Evolutionary conservation across 257 asterid genomes (phyloP).

Genomic region (Lithospermum erythrorhizon): DNA sequence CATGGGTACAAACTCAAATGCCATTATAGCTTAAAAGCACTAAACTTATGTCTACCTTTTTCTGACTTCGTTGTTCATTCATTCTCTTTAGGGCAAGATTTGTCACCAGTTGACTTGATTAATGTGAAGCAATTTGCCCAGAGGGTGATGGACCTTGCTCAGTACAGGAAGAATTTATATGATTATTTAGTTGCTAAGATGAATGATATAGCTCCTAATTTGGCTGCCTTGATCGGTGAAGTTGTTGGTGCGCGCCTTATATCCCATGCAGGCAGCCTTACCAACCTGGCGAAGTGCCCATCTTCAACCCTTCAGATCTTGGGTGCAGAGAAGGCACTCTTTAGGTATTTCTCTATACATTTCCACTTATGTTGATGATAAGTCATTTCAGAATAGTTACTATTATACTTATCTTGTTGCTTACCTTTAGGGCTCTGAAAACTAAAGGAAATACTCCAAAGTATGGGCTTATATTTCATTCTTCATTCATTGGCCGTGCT

Average conservation of each 20-base stretch:
- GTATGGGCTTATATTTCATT: slow-evolving; percentile 93
- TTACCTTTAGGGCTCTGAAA: slow-evolving; percentile 62
- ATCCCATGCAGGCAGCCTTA: slow-evolving; percentile 97
- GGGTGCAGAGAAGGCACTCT: slow-evolving; percentile 97
- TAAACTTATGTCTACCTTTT: not conserved
- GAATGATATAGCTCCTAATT: slow-evolving; percentile 91
- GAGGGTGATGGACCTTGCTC: slow-evolving; percentile 90
- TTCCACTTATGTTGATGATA: no score
- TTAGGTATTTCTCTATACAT: slow-evolving; percentile 36
- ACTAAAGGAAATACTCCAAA: slow-evolving; percentile 95
- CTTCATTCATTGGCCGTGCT: slow-evolving; percentile 98
- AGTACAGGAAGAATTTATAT: slow-evolving; percentile 77
- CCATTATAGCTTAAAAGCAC: not conserved
- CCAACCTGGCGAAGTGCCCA: slow-evolving; percentile 93
- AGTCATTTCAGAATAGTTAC: not conserved
- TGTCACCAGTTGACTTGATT: slow-evolving; percentile 77
- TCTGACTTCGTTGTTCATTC: slow-evolving; percentile 8
- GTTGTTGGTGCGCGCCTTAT: slow-evolving; percentile 96
- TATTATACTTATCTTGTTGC: not conserved
- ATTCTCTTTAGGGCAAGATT: slow-evolving; percentile 64
- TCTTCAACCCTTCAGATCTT: slow-evolving; percentile 97
- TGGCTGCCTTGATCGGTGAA: slow-evolving; percentile 94
- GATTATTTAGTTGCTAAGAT: slow-evolving; percentile 85
- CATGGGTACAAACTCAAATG: slow-evolving; percentile 49
- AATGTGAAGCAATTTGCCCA: slow-evolving; percentile 92